Conservation (phyloP, 225 moss, liverwort and hornwort genomes). For the Sphagnum tenellum region DNA sequence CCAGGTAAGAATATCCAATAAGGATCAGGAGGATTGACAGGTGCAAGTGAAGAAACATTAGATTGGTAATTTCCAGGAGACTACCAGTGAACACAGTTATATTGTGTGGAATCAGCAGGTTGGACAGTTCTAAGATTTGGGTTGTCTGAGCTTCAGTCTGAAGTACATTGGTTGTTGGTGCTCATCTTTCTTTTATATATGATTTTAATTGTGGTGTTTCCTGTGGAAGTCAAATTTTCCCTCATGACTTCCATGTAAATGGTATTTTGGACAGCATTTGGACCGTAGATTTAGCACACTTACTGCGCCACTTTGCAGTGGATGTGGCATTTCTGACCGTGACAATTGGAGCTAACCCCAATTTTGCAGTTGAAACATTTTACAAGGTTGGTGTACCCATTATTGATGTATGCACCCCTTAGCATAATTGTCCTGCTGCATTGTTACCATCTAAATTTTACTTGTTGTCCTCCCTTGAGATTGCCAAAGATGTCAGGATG, state of each 20-base stretch:
- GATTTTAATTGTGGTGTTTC: constrained; percentile 1
- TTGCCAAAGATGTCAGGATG: no score
- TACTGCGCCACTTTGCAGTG: constrained; percentile 73
- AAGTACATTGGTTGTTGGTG: neutral
- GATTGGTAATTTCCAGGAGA: no score
- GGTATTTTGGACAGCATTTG: constrained; percentile 58
- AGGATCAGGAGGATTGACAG: no score
- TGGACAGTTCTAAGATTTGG: neutral
- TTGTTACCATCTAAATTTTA: neutral
- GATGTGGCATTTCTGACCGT: constrained; percentile 91
- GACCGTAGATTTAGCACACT: constrained; percentile 97
- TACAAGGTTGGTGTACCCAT: constrained; percentile 48
- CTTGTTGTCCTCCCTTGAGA: neutral
- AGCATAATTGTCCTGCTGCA: neutral
- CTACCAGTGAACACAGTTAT: no score
- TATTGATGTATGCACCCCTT: neutral
- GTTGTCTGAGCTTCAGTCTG: neutral
- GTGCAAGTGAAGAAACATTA: no score
- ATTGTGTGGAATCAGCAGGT: neutral
- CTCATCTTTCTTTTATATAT: neutral
- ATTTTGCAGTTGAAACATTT: constrained; percentile 85
- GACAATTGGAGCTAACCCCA: constrained; percentile 93
- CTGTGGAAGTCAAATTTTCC: no score
- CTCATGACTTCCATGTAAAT: neutral
- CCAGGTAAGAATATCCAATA: constrained; percentile 33